Conservation (phyloP, 257 asterid species). For the Paulownia fortunei region DNA sequence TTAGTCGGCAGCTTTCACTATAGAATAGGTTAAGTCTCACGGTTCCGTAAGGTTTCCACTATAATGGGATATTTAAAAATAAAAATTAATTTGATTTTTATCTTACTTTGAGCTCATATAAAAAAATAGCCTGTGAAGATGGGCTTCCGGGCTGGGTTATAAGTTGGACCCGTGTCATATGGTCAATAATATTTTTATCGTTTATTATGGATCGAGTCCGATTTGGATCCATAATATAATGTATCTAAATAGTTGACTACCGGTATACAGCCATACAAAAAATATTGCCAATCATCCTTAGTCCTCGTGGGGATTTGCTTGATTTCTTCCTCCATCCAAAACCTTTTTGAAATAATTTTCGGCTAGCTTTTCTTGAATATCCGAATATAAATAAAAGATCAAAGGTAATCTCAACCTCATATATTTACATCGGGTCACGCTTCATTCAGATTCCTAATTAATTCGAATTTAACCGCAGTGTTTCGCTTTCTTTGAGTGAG, state of each 20-base stretch:
- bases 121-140: no score
- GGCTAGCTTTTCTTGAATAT: constrained; percentile 1
- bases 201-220: no score
- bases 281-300: constrained; percentile 24
- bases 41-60: no score
- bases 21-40: no score
- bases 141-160: no score
- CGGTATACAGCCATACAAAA: no score
- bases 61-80: no score
- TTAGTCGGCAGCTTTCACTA: no score
- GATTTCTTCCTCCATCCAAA: neutral
- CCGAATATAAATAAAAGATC: constrained; percentile 6
- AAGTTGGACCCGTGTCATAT: no score
- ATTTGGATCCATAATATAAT: neutral
- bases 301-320: constrained; percentile 23
- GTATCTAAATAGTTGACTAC: constrained; percentile 19
- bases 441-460: constrained; percentile 21
- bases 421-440: constrained; percentile 5
- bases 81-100: no score
- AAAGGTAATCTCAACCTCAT: constrained; percentile 8
- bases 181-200: no score
- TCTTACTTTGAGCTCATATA: no score
- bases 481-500: constrained; percentile 17
- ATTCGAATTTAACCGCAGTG: neutral
- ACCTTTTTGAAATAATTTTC: neutral